phyloP scores from a whole-genome alignment of 805 yeast species.

The Wickerhamomyces queroliae region DNA sequence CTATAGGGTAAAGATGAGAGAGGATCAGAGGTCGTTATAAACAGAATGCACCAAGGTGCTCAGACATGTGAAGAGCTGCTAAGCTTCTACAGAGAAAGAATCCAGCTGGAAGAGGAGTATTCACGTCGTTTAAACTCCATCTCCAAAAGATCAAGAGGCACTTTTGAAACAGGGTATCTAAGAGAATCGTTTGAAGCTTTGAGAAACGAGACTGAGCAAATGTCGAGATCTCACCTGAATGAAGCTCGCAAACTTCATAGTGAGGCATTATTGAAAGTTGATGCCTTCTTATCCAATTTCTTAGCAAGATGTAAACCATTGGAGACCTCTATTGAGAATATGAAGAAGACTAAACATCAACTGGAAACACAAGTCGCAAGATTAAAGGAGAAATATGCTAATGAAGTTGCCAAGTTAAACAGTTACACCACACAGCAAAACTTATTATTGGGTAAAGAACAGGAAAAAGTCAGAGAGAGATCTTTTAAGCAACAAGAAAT shows the following conservation, averaged over 20 bases:
- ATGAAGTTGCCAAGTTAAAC: constrained; percentile 53
- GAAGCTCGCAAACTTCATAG: constrained; percentile 44
- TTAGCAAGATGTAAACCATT: constrained; percentile 49
- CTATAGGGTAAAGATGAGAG: constrained; percentile 52
- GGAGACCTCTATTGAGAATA: constrained; percentile 50
- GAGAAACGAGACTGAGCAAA: constrained; percentile 49
- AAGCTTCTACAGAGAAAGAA: constrained; percentile 46
- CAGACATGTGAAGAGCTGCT: constrained; percentile 49
- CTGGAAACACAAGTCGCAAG: constrained; percentile 30
- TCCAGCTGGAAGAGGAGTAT: constrained; percentile 70
- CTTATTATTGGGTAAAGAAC: constrained; percentile 69
- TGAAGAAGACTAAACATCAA: constrained; percentile 40
- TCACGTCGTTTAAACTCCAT: constrained; percentile 47
- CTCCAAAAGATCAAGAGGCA: constrained; percentile 45
- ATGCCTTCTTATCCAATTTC: constrained; percentile 44
- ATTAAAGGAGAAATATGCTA: constrained; percentile 44
- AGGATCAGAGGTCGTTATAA: constrained; percentile 51
- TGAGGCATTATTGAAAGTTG: constrained; percentile 47
- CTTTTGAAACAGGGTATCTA: constrained; percentile 53
- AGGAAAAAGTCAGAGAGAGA: constrained; percentile 52
- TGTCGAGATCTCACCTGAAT: constrained; percentile 50
- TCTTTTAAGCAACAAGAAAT: constrained; percentile 42
- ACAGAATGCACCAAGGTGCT: constrained; percentile 52
- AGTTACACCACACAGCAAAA: constrained; percentile 56
- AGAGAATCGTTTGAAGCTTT: constrained; percentile 55